phyloP scores from a whole-genome alignment of 1,284 basidiomycete species.

The Lignosus rhinocerotis region DNA sequence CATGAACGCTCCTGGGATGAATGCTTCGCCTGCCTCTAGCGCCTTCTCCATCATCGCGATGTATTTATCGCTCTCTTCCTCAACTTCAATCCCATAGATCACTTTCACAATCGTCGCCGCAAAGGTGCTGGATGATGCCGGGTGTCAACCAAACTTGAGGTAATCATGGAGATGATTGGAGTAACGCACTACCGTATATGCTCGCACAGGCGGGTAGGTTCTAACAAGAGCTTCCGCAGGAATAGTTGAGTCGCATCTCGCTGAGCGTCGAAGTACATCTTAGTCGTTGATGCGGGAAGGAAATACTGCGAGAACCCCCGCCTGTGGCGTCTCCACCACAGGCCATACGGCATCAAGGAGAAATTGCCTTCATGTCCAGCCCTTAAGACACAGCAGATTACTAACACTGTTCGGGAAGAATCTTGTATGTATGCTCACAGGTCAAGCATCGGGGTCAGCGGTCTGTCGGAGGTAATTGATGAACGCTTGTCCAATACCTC shows the following conservation, averaged over 20 bases:
- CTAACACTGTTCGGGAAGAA: not conserved
- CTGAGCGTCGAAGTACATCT: not conserved
- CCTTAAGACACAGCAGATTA: not conserved
- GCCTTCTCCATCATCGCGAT: conserved; percentile 17
- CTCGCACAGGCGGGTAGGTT: not conserved
- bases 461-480: conserved; percentile 1
- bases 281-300: not conserved
- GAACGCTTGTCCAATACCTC: conserved; percentile 14
- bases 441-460: not conserved
- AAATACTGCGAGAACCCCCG: conserved; percentile 13
- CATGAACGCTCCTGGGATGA: conserved; percentile 15
- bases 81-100: conserved; percentile 19
- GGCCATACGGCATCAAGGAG: conserved; percentile 16
- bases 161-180: not conserved
- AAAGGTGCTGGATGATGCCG: conserved; percentile 6
- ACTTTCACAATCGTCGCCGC: conserved; percentile 21
- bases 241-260: not conserved
- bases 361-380: conserved; percentile 21
- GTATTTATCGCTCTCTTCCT: conserved; percentile 10
- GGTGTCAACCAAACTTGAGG: not conserved
- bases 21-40: conserved; percentile 4
- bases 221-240: not conserved
- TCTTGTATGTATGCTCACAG: not conserved
- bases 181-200: conserved; percentile 1
- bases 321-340: conserved; percentile 20